Conservation (phyloP, 495 filamentous ascomycete species). For the Hyphodiscus hymeniophilus region DNA sequence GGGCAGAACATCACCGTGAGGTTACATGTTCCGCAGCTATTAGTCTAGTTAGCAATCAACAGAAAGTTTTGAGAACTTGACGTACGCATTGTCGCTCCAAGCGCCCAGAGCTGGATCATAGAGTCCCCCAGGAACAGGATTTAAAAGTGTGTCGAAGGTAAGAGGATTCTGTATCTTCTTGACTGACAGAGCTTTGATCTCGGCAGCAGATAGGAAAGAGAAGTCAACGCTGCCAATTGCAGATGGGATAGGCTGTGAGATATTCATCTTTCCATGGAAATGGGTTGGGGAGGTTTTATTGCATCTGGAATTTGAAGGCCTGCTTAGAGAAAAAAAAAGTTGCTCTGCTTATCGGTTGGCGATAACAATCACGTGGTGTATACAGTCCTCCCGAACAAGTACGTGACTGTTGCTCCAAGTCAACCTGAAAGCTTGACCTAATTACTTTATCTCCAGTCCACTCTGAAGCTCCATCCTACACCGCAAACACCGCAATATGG, state of each 20-base stretch:
- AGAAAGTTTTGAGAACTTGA: background rate
- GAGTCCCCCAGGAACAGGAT: slow-evolving; percentile 78
- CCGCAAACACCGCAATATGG: slow-evolving; percentile 8
- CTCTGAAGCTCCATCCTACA: too few relatives aligned
- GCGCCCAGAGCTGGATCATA: slow-evolving; percentile 93
- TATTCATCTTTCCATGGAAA: slow-evolving; percentile 51
- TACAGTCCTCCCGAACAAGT: too few relatives aligned
- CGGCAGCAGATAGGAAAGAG: slow-evolving; percentile 65
- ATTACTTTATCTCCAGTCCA: too few relatives aligned
- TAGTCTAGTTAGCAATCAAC: slow-evolving; percentile 2
- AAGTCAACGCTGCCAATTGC: slow-evolving; percentile 85
- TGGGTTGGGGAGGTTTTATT: too few relatives aligned
- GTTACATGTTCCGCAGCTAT: slow-evolving; percentile 85
- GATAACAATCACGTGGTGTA: background rate
- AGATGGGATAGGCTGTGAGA: slow-evolving; percentile 81
- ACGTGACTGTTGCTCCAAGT: too few relatives aligned
- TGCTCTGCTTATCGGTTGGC: background rate
- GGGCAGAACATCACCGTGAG: slow-evolving; percentile 75
- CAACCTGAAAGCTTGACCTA: too few relatives aligned
- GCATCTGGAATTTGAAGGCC: too few relatives aligned
- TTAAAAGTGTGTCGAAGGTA: slow-evolving; percentile 82
- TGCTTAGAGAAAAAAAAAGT: too few relatives aligned
- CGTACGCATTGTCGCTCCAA: slow-evolving; percentile 69
- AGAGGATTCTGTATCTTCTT: slow-evolving; percentile 82
- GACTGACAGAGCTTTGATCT: slow-evolving; percentile 84